phyloP scores from a whole-genome alignment of 345 rosid genomes.

The Acer campestre region DNA sequence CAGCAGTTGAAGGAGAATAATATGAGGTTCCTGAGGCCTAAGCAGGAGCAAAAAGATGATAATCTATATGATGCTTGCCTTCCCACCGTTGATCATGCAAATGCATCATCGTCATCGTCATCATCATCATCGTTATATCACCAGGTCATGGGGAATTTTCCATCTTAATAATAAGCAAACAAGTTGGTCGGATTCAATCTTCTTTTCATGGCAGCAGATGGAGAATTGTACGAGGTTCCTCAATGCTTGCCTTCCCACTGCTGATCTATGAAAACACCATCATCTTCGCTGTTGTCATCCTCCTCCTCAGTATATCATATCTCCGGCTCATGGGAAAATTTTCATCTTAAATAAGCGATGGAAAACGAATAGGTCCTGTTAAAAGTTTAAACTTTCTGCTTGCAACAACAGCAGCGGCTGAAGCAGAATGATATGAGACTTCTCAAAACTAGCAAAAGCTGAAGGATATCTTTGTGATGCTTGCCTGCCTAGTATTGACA shows the following conservation, averaged over 20 bases:
- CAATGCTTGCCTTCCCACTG: too few species aligned
- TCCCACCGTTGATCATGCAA: conserved; percentile 37
- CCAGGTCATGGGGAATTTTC: conserved; percentile 36
- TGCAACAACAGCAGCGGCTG: too few species aligned
- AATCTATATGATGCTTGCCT: conserved; percentile 34
- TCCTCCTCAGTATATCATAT: background rate
- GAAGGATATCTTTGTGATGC: background rate
- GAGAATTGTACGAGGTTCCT: too few species aligned
- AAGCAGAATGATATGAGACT: background rate
- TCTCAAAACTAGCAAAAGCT: background rate
- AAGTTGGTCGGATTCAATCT: background rate
- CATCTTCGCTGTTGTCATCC: background rate
- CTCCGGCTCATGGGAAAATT: background rate
- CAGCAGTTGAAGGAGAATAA: conserved; percentile 37
- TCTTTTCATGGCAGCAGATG: too few species aligned
- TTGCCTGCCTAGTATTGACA: background rate
- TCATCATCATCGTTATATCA: conserved; percentile 38
- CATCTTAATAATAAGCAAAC: conserved; percentile 18
- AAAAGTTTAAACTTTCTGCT: background rate
- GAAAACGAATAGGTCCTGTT: background rate
- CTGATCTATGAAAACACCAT: too few species aligned
- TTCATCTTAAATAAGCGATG: background rate
- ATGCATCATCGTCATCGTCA: conserved; percentile 30
- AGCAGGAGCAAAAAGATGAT: conserved; percentile 52
- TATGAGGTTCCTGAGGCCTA: conserved; percentile 37